Conservation (phyloP, 2,329 filamentous ascomycete genomes). For the Claviceps maximensis region DNA sequence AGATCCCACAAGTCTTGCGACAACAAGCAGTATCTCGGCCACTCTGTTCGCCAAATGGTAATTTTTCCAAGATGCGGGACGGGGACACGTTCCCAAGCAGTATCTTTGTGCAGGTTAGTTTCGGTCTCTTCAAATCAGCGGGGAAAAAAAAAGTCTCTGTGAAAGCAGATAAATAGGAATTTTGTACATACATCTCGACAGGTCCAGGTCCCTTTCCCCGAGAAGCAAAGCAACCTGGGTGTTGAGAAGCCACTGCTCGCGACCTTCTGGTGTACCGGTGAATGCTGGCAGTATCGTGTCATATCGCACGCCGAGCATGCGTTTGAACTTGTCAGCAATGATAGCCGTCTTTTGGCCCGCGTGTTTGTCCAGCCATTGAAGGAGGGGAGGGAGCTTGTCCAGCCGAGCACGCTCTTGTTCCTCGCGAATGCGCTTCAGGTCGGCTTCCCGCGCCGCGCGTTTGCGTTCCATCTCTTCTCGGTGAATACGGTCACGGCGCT, state of each 20-base stretch:
- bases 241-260: constrained; percentile 54
- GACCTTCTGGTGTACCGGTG: constrained; percentile 40
- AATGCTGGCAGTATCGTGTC: constrained; percentile 45
- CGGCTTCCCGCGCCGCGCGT: constrained; percentile 36
- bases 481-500: constrained; percentile 30
- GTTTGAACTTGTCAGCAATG: constrained; percentile 40
- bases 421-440: constrained; percentile 35
- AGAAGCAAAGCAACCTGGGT: constrained; percentile 49
- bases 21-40: constrained; percentile 41
- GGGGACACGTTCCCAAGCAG: constrained; percentile 43
- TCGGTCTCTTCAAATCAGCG: neutral
- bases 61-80: constrained; percentile 41
- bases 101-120: constrained; percentile 29
- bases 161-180: neutral
- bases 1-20: constrained; percentile 37
- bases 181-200: constrained; percentile 39
- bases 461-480: constrained; percentile 35
- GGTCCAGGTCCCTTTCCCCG: constrained; percentile 48
- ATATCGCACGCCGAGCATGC: constrained; percentile 47
- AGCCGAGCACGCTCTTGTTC: constrained; percentile 42
- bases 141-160: too few relatives aligned
- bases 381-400: constrained; percentile 43
- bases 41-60: constrained; percentile 46
- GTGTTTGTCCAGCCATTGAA: constrained; percentile 46
- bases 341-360: constrained; percentile 36